Conservation (phyloP, 208 protist species). For the Leishmania guyanensis region DNA sequence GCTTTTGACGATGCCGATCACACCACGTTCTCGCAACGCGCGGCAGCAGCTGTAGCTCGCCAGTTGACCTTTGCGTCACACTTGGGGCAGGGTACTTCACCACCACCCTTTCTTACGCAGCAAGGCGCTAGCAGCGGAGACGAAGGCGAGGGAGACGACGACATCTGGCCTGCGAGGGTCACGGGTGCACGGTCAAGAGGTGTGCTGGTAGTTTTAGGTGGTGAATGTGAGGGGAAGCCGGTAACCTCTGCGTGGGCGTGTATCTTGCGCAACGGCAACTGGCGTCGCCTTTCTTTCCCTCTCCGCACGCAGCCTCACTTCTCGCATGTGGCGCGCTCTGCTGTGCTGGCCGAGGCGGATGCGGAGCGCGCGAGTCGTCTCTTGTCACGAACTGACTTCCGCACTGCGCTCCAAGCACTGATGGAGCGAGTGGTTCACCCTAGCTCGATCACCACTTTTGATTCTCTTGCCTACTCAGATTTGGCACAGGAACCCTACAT, state of each 20-base stretch:
- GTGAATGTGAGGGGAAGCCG: conserved; percentile 45
- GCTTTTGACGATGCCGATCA: background rate
- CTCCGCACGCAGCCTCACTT: conserved; percentile 34
- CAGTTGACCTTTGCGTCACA: background rate
- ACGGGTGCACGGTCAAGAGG: conserved; percentile 10
- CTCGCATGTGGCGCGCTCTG: conserved; percentile 13
- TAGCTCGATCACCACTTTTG: background rate
- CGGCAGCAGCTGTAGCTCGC: background rate
- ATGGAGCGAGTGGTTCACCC: conserved; percentile 16
- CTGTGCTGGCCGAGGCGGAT: background rate
- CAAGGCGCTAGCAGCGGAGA: background rate
- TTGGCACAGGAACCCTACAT: conserved; percentile 29
- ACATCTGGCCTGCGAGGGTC: conserved; percentile 23
- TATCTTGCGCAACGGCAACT: conserved; percentile 39
- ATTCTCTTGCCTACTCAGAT: background rate
- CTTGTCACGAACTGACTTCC: conserved; percentile 27
- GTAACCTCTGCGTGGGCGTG: conserved; percentile 59
- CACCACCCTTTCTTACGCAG: background rate
- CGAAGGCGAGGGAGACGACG: conserved; percentile 7
- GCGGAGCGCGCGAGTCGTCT: conserved; percentile 1
- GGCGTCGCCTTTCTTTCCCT: conserved; percentile 52
- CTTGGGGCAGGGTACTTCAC: no score
- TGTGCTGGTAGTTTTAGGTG: conserved; percentile 58
- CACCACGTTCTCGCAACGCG: background rate
- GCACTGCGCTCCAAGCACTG: conserved; percentile 20